These are phyloP conservation scores for Bauhinia variegata DNA, from an alignment of 306 rosid species.

Conservation along the genomic window DNA sequence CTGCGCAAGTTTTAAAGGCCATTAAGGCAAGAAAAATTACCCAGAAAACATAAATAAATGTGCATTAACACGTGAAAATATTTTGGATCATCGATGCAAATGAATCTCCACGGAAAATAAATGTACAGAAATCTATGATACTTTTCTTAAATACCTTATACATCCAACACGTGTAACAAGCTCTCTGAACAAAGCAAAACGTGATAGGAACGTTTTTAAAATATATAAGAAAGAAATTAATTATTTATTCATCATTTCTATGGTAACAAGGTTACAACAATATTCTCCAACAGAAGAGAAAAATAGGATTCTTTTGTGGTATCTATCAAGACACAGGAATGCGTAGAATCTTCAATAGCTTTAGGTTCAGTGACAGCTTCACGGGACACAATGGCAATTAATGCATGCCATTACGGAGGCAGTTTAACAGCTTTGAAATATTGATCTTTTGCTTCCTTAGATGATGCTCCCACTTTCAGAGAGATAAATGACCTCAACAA, in stretches of 20 bases:
- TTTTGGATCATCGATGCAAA: no score
- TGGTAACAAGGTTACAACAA: slow-evolving; percentile 31
- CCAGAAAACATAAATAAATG: no score
- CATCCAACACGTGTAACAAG: not conserved
- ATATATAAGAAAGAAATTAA: slow-evolving; percentile 23
- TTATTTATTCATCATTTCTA: slow-evolving; percentile 27
- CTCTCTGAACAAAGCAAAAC: slow-evolving; percentile 26
- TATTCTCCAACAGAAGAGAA: no score
- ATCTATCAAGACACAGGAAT: slow-evolving; percentile 37
- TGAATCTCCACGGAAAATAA: no score
- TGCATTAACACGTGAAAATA: no score
- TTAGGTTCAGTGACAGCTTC: slow-evolving; percentile 13
- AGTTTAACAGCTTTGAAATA: slow-evolving; percentile 40
- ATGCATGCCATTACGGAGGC: slow-evolving; percentile 31
- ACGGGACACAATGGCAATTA: slow-evolving; percentile 22
- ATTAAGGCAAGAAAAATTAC: no score
- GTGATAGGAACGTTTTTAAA: slow-evolving; percentile 6
- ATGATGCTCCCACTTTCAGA: slow-evolving; percentile 29
- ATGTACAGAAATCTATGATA: not conserved
- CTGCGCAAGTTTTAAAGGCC: no score
- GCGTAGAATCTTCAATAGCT: slow-evolving; percentile 23
- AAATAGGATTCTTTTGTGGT: slow-evolving; percentile 24
- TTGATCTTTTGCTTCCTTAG: slow-evolving; percentile 38
- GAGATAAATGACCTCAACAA: slow-evolving; percentile 40
- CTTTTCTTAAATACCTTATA: not conserved